Percentiles rank a stretch among this genome's conserved stretches.
These are phyloP conservation scores for Echinochloa phyllopogon DNA, from an alignment of 176 grass and related monocot species.

Conservation along the genomic window DNA sequence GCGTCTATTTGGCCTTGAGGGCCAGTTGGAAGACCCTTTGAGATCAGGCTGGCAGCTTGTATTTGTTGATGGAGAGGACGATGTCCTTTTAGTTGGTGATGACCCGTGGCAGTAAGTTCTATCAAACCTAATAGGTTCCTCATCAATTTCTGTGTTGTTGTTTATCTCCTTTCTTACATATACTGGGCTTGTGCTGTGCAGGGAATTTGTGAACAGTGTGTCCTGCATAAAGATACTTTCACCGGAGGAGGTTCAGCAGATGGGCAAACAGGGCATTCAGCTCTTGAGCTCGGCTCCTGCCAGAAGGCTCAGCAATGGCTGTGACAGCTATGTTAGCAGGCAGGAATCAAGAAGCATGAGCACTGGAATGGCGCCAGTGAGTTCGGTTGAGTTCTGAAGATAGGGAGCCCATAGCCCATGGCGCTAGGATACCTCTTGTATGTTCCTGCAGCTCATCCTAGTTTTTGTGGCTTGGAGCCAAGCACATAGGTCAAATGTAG, in stretches of 20 bases:
- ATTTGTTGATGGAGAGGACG: slow-evolving; percentile 90
- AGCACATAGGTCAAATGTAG: slow-evolving; percentile 55
- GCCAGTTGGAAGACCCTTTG: slow-evolving; percentile 83
- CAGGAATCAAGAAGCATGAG: slow-evolving; percentile 65
- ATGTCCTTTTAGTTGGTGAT: slow-evolving; percentile 94
- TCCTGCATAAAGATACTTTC: slow-evolving; percentile 98
- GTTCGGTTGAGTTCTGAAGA: slow-evolving; percentile 80
- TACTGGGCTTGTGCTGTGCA: slow-evolving; percentile 34
- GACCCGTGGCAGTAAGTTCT: slow-evolving; percentile 93
- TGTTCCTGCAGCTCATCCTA: slow-evolving; percentile 44
- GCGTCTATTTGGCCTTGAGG: slow-evolving; percentile 82
- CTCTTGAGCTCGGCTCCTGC: slow-evolving; percentile 59
- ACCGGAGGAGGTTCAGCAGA: slow-evolving; percentile 84
- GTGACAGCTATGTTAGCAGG: slow-evolving; percentile 67
- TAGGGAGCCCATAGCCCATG: slow-evolving; percentile 3
- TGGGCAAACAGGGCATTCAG: slow-evolving; percentile 69
- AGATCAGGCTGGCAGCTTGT: slow-evolving; percentile 99
- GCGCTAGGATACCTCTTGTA: slow-evolving; percentile 25
- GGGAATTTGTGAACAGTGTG: slow-evolving; percentile 95
- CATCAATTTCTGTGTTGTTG: background rate
- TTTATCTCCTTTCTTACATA: slow-evolving; percentile 20
- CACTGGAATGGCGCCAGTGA: slow-evolving; percentile 72
- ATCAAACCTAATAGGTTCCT: slow-evolving; percentile 1
- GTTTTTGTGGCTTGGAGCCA: slow-evolving; percentile 45
- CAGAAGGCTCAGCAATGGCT: slow-evolving; percentile 65